Base-by-base conservation (phyloP, 805 yeast species). In the Candida maltosa region DNA sequence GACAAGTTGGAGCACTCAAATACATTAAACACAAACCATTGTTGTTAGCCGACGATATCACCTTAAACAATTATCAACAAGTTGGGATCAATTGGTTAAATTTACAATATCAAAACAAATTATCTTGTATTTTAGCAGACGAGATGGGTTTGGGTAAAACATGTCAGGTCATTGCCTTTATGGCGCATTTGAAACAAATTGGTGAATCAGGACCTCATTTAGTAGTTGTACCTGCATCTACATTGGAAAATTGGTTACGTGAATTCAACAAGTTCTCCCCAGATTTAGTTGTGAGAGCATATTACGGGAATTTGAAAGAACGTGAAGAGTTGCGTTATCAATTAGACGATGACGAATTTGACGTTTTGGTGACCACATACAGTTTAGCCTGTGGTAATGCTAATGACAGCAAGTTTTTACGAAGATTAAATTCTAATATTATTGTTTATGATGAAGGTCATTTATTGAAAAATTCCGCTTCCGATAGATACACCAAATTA, bases 91-190 rank as follows among this genome's bases (percentile, higher is more conserved):
- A 93, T 56, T 93, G 99, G 99, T 67, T 93, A 36, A 73, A 80
- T 42, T 58, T 91, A 36, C 68, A 93, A 20, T 93, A 91, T 56
- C 78, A 76, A 39, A 78, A 83, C 52, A 73, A 78, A 12, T 69
- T 93, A 38, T 87, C 96, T 5, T 89, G 98, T 62, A 93, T 93
- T 38, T 67, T 93, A 32, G 99, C 98, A 0, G 99, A 93, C 63
- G 99, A 93, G 57, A 93, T 93, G 99, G 99, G 95, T 4, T 69
- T 93, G 32, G 99, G 99, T 40, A 93, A 93, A 56, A 93, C 98
- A 0, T 84, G 95, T 56, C 97, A 93, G 62, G 96, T 93, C 21
- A 91, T 93, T 60, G 75, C 97, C 6, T 93, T 93, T 54, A 64
- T 93, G 53, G 88, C 97, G 1, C 80, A 83, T 52, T 70, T 93